Conservation (phyloP, 2,329 filamentous ascomycete species). For the Aspergillus eucalypticola region DNA sequence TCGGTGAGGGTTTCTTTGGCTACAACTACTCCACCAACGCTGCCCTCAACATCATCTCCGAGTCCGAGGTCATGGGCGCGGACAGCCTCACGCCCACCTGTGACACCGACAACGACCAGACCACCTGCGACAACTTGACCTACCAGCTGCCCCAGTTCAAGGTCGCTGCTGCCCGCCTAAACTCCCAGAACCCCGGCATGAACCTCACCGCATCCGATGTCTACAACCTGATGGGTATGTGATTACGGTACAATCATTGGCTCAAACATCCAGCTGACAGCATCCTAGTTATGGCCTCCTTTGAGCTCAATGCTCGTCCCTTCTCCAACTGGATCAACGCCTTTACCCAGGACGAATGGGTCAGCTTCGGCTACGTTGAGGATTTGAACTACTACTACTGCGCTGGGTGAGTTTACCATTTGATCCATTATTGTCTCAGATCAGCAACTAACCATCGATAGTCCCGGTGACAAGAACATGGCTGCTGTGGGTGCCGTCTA, state of each 20-base stretch:
- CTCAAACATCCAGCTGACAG: neutral
- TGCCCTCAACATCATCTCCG: conserved; percentile 27
- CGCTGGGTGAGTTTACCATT: conserved; percentile 16
- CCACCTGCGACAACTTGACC: conserved; percentile 15
- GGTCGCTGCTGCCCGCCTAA: conserved; percentile 23
- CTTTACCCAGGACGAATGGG: conserved; percentile 28
- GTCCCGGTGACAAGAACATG: conserved; percentile 23
- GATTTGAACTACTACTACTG: conserved; percentile 27
- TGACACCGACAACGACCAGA: conserved; percentile 12
- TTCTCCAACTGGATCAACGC: conserved; percentile 25
- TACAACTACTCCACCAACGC: conserved; percentile 22
- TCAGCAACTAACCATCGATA: neutral
- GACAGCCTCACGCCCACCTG: conserved; percentile 23
- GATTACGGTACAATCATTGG: neutral
- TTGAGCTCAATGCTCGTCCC: conserved; percentile 22
- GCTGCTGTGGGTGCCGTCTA: conserved; percentile 23
- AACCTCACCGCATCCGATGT: conserved; percentile 21
- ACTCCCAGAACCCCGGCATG: conserved; percentile 23
- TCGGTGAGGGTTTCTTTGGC: conserved; percentile 27
- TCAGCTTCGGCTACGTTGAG: conserved; percentile 21
- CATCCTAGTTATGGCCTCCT: conserved; percentile 20
- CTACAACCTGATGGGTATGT: conserved; percentile 25
- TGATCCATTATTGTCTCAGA: neutral
- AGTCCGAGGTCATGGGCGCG: conserved; percentile 20
- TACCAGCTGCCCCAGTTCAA: conserved; percentile 16